Evolutionary conservation across 306 rosid genomes (phyloP), one percentile per base, ranked within the genome.

Genomic region (Canavalia ensiformis): DNA sequence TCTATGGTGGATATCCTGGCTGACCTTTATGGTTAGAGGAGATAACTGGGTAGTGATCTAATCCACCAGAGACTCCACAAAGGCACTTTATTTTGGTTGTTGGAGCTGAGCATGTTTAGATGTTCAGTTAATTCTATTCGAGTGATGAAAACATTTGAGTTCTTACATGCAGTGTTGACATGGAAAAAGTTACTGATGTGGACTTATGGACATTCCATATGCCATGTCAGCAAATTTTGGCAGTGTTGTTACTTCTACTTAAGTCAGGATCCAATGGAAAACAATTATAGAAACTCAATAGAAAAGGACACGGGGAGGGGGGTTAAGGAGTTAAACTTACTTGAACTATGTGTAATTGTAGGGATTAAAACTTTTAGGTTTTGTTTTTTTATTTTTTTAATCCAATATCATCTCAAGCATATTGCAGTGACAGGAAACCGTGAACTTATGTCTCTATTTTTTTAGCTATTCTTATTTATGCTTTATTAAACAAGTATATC

Each of bases 1-100:
- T 80, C 88, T 55, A 46, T 89, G 63, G 89, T 86, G 50, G 91
- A 85, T 86, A 78, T 91, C 49, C 83, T 82, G 90, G 81, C 92
- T 39, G 89, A 89, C 83, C 67, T 85, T 86, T 89, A 54, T 46
- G 49, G 66, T 62, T 49, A 33, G 29, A 6, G 81, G 57, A 64
- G 94, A 84, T 34, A 81, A 82, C 25, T 52, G 51, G 79, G 33
- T 51, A 45, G 30, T 63, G 88, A 75, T 71, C 83, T 66, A 71
- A 57, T 78, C 84, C 89, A 71, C 91, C 84, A 81, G 94, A 81
- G 84, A 88, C 77, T 87, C 91, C 49, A 50, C 29, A 3, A 86
- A 87, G 80, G 81, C 91, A 10, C 90, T 83, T 18, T 18, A 37
- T 88, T 68, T 59, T 84, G 84, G 90, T 87, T 37, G 55, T 86